Evolutionary conservation across 139 green algal genomes (phyloP).

Genomic region (Chlorella ohadii): DNA sequence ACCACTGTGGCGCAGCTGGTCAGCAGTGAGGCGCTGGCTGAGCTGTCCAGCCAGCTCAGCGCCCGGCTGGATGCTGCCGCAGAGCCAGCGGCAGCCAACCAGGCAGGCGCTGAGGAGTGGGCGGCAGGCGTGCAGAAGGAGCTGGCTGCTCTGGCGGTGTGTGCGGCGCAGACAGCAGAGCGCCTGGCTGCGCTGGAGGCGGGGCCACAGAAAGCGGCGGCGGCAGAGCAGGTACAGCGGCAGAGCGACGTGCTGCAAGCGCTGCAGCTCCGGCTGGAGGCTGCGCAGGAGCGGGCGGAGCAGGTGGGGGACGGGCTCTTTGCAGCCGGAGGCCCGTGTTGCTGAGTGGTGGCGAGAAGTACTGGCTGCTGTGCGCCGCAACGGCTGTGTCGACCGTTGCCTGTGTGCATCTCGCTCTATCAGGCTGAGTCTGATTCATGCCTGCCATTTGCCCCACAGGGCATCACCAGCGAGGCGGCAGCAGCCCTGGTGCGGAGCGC

Average conservation of each 20-base stretch:
- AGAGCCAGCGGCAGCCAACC: not conserved
- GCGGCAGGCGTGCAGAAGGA: not conserved
- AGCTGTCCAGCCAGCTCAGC: not conserved
- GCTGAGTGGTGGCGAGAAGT: no score
- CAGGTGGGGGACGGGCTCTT: not conserved
- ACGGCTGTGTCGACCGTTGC: no score
- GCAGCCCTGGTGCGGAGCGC: not conserved
- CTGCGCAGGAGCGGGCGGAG: not conserved
- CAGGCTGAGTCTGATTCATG: not conserved
- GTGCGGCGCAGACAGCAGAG: not conserved
- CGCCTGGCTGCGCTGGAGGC: conserved; percentile 11
- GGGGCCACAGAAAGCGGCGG: not conserved
- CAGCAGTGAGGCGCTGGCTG: not conserved
- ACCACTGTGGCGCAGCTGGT: not conserved
- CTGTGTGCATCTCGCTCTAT: no score
- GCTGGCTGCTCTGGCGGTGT: not conserved
- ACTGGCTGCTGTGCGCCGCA: no score
- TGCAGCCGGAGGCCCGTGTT: no score
- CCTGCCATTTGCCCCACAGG: not conserved
- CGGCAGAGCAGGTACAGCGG: not conserved
- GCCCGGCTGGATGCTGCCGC: not conserved
- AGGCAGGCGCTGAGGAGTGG: not conserved
- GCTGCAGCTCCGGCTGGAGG: not conserved
- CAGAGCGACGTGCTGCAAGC: not conserved
- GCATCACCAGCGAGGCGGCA: not conserved